phyloP scores from a whole-genome alignment of 164 flowering plant species.

The Tetrastigma voinierianum region DNA sequence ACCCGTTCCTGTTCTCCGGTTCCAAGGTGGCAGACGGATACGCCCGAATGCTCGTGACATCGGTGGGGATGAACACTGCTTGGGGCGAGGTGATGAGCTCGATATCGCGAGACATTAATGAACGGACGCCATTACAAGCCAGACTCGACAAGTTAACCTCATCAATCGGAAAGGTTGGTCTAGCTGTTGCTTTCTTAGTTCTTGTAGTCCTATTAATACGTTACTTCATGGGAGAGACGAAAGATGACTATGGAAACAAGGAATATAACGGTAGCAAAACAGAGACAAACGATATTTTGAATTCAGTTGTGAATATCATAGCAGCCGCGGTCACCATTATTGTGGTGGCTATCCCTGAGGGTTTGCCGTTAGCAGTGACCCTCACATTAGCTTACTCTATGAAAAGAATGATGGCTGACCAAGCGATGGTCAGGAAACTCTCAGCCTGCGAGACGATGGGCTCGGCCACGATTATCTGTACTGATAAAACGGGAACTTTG shows the following conservation, averaged over 20 bases:
- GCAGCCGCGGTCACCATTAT: slow-evolving; percentile 71
- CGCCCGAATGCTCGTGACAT: slow-evolving; percentile 54
- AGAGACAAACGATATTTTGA: slow-evolving; percentile 30
- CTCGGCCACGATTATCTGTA: slow-evolving; percentile 67
- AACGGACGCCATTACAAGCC: slow-evolving; percentile 57
- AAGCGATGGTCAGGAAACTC: slow-evolving; percentile 75
- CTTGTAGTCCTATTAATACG: slow-evolving; percentile 53
- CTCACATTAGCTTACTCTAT: slow-evolving; percentile 76
- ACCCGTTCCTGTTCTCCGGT: slow-evolving; percentile 68
- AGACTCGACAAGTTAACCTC: slow-evolving; percentile 60
- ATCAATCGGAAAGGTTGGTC: slow-evolving; percentile 68
- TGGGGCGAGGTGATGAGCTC: slow-evolving; percentile 81
- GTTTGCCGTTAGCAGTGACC: slow-evolving; percentile 72
- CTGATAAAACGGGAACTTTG: slow-evolving; percentile 76
- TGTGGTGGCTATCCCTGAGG: slow-evolving; percentile 86
- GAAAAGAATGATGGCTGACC: slow-evolving; percentile 83
- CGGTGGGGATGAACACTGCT: slow-evolving; percentile 64
- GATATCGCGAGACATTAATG: slow-evolving; percentile 32
- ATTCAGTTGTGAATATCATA: slow-evolving; percentile 45
- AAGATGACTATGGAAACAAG: slow-evolving; percentile 32
- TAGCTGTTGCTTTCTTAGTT: slow-evolving; percentile 64
- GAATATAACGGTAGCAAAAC: slow-evolving; percentile 47
- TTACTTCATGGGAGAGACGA: slow-evolving; percentile 67
- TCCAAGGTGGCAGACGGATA: slow-evolving; percentile 64
- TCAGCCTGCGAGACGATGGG: slow-evolving; percentile 90